Evolutionary conservation across 2,329 filamentous ascomycete genomes (phyloP).

Genomic region (Epichloe festucae): DNA sequence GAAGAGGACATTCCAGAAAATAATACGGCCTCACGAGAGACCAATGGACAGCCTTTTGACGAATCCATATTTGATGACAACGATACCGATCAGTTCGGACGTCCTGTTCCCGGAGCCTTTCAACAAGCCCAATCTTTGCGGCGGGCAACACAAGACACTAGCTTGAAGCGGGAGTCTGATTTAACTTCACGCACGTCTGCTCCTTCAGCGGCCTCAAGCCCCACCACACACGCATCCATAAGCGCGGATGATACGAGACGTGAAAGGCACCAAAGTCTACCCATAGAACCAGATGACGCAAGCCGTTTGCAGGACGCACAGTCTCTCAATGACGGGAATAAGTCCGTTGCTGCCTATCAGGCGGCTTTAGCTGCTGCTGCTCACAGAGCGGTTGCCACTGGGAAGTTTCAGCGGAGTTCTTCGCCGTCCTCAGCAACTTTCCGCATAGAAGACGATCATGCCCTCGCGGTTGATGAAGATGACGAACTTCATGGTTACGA

Average conservation of each 20-base stretch:
- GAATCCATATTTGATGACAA: conserved; percentile 62
- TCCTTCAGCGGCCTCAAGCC: conserved; percentile 29
- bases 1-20: conserved; percentile 33
- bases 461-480: conserved; percentile 4
- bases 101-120: conserved; percentile 46
- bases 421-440: conserved; percentile 20
- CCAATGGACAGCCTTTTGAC: conserved; percentile 49
- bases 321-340: conserved; percentile 5
- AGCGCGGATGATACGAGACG: conserved; percentile 16
- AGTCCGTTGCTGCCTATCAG: conserved; percentile 54
- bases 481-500: conserved; percentile 35
- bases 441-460: conserved; percentile 2
- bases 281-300: neutral
- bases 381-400: conserved; percentile 60
- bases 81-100: conserved; percentile 48
- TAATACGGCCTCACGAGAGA: conserved; percentile 26
- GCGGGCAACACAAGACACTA: conserved; percentile 17
- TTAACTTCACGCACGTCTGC: conserved; percentile 31
- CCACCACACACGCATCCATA: conserved; percentile 41
- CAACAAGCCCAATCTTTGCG: conserved; percentile 37
- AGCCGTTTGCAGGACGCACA: conserved; percentile 1
- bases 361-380: conserved; percentile 74
- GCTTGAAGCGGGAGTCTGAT: conserved; percentile 32
- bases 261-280: neutral
- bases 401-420: conserved; percentile 56